These are phyloP conservation scores for Penicillium fuscoglaucum DNA, from an alignment of 2,329 filamentous ascomycete species.

Conservation along the genomic window DNA sequence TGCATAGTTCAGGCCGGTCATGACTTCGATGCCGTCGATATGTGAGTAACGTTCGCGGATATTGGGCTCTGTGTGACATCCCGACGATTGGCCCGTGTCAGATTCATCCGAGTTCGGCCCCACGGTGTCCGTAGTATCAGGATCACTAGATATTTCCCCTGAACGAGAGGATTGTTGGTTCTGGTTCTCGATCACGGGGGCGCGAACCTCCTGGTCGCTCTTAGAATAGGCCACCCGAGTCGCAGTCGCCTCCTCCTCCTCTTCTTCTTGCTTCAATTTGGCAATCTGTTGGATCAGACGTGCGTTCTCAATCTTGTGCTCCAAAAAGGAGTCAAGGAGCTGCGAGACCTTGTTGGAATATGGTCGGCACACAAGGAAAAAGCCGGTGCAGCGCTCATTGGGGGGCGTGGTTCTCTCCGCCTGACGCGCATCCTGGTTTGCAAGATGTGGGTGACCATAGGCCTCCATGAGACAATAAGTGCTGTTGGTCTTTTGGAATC, in stretches of 20 bases:
- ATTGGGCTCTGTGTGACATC: slow-evolving; percentile 84
- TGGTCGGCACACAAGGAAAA: slow-evolving; percentile 89
- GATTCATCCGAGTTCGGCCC: slow-evolving; percentile 35
- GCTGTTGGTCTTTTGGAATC: slow-evolving; percentile 73
- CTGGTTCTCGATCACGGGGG: neutral
- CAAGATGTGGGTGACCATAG: slow-evolving; percentile 88
- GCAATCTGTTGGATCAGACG: slow-evolving; percentile 79
- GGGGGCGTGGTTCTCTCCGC: slow-evolving; percentile 62
- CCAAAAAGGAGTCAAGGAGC: slow-evolving; percentile 86
- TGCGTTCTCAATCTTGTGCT: slow-evolving; percentile 97
- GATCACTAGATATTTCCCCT: slow-evolving; percentile 17
- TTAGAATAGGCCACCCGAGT: slow-evolving; percentile 58
- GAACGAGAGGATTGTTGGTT: neutral
- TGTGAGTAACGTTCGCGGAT: slow-evolving; percentile 74
- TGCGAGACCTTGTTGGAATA: slow-evolving; percentile 86
- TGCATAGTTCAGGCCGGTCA: slow-evolving; percentile 83
- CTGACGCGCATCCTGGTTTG: slow-evolving; percentile 61
- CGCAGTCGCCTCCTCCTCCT: slow-evolving; percentile 74
- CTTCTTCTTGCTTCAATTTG: slow-evolving; percentile 83
- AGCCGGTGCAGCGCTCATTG: slow-evolving; percentile 74
- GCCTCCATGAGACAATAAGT: slow-evolving; percentile 81
- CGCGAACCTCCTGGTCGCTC: slow-evolving; percentile 1
- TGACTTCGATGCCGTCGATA: slow-evolving; percentile 86
- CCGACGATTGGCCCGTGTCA: slow-evolving; percentile 58
- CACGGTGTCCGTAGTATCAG: slow-evolving; percentile 29